phyloP scores from a whole-genome alignment of 805 yeast species.

The Nakazawaea sp. region DNA sequence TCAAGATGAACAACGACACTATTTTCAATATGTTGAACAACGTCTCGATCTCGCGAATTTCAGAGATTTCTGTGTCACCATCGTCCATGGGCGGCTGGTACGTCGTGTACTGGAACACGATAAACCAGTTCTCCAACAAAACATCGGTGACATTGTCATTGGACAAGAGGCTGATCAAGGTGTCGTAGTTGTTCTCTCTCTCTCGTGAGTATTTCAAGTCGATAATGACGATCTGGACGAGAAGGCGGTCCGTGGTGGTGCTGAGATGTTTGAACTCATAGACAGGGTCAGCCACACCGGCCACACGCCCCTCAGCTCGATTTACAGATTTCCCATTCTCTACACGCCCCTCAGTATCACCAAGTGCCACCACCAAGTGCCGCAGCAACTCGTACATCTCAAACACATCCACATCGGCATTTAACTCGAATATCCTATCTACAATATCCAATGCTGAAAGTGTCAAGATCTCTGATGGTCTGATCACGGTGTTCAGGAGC shows the following conservation, averaged over 20 bases:
- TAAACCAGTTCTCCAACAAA: conserved; percentile 8
- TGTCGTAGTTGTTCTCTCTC: conserved; percentile 3
- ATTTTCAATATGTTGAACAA: not conserved
- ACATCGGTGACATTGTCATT: conserved; percentile 3
- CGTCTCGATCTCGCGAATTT: conserved; percentile 2
- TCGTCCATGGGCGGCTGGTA: not conserved
- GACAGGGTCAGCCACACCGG: not conserved
- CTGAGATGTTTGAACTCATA: conserved; percentile 4
- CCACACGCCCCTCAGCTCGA: not conserved
- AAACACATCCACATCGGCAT: conserved; percentile 7
- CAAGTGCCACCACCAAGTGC: conserved; percentile 2
- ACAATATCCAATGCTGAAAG: conserved; percentile 1
- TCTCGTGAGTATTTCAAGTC: conserved; percentile 3
- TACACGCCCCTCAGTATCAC: not conserved
- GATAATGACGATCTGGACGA: conserved; percentile 1
- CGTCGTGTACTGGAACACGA: conserved; percentile 5
- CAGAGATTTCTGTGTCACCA: not conserved
- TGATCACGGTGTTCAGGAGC: conserved; percentile 4
- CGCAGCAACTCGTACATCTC: conserved; percentile 5
- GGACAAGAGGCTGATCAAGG: not conserved
- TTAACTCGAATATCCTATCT: conserved; percentile 9
- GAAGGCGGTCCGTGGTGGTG: not conserved
- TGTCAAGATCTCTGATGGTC: conserved; percentile 3
- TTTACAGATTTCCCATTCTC: not conserved
- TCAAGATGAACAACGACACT: conserved; percentile 2